A percentile compares a stretch with the other conserved stretches of the same genome.
Evolutionary conservation across 495 filamentous ascomycete genomes (phyloP).

Genomic region (Lichenothelia convexa): DNA sequence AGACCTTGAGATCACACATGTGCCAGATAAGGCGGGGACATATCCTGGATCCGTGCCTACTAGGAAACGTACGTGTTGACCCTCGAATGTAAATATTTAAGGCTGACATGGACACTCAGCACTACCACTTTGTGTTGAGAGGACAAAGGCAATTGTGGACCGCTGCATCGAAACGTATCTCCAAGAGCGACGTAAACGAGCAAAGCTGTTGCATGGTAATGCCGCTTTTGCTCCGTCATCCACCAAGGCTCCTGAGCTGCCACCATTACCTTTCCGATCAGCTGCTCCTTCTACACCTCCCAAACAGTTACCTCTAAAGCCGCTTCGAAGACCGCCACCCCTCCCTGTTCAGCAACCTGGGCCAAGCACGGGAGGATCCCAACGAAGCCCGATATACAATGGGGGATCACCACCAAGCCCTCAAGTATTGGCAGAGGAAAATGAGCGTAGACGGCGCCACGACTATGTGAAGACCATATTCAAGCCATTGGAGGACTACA

Average conservation of each 20-base stretch:
- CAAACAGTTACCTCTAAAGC: constrained; percentile 5
- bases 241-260: not conserved
- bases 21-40: constrained; percentile 2
- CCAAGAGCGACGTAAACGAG: not conserved
- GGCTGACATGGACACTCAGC: not conserved
- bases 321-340: constrained; percentile 11
- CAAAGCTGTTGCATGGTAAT: not conserved
- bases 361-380: too few relatives aligned
- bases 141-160: constrained; percentile 33
- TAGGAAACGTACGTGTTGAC: not conserved
- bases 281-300: constrained; percentile 1
- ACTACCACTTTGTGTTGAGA: constrained; percentile 15
- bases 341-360: constrained; percentile 8
- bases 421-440: constrained; percentile 4
- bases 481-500: constrained; percentile 55
- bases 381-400: constrained; percentile 3
- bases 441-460: constrained; percentile 6
- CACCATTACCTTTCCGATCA: not conserved
- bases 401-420: constrained; percentile 6
- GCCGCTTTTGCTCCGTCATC: not conserved
- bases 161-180: constrained; percentile 17
- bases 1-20: constrained; percentile 3
- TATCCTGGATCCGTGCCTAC: not conserved
- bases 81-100: not conserved
- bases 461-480: constrained; percentile 27